Percentiles rank a stretch among this genome's conserved stretches.
phyloP scores from a whole-genome alignment of 345 rosid species.

The rapeseed (Brassica napus) region DNA sequence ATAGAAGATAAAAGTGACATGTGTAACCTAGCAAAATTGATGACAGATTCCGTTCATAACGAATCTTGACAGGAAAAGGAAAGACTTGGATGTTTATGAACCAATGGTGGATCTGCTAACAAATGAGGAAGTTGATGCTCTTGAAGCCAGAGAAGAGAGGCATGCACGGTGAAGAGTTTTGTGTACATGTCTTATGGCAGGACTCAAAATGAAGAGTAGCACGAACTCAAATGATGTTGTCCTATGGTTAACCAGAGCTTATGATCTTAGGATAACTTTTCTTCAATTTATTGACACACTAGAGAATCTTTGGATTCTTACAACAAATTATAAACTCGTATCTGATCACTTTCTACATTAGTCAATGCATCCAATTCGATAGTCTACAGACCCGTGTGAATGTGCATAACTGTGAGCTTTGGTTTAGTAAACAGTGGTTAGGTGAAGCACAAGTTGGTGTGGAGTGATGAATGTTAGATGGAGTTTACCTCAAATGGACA shows the following conservation, averaged over 20 bases:
- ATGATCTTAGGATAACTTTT: background rate
- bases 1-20: background rate
- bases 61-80: constrained; percentile 68
- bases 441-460: constrained; percentile 27
- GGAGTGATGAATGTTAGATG: constrained; percentile 19
- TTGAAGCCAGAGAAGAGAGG: constrained; percentile 84
- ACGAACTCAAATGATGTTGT: constrained; percentile 25
- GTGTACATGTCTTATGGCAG: constrained; percentile 4
- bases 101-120: constrained; percentile 79
- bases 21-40: background rate
- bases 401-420: background rate
- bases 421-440: background rate
- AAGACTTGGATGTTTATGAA: constrained; percentile 84
- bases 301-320: background rate
- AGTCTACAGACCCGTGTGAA: background rate
- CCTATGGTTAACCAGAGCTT: constrained; percentile 13
- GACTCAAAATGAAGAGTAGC: background rate
- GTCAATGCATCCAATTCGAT: background rate
- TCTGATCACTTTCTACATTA: background rate
- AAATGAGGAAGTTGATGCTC: constrained; percentile 77
- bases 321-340: background rate
- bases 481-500: constrained; percentile 15
- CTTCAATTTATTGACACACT: background rate
- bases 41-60: background rate
- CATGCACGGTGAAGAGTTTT: constrained; percentile 43